Evolutionary conservation across 2,329 filamentous ascomycete genomes (phyloP).

Genomic region (Pseudofabraea citricarpa): DNA sequence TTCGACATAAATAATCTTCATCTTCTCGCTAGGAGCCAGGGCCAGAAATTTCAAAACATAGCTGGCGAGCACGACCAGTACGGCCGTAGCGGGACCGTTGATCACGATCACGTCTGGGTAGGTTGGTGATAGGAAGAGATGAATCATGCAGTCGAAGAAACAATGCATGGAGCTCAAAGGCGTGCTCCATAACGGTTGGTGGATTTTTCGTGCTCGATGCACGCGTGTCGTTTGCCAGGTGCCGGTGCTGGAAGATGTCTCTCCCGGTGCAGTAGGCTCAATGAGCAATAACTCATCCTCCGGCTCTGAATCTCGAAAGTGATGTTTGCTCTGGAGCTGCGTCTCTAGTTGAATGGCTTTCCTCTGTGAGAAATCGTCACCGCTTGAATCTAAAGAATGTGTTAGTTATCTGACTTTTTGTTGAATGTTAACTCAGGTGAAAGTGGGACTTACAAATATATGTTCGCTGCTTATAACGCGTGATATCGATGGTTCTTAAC

Average conservation of each 20-base stretch:
- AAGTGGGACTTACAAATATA: conserved; percentile 43
- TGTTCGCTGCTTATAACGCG: conserved; percentile 60
- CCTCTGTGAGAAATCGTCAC: conserved; percentile 66
- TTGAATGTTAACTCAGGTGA: no score
- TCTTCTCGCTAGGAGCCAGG: conserved; percentile 49
- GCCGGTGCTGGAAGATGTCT: conserved; percentile 14
- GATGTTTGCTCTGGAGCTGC: conserved; percentile 15
- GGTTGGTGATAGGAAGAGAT: conserved; percentile 38
- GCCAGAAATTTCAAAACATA: conserved; percentile 44
- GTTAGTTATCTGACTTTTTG: conserved; percentile 40
- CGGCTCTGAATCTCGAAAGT: not conserved
- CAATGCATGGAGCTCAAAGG: conserved; percentile 64
- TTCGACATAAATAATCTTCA: conserved; percentile 82
- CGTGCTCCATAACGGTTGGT: conserved; percentile 73
- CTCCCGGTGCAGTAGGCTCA: conserved; percentile 10
- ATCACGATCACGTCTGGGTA: conserved; percentile 75
- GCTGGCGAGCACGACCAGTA: conserved; percentile 63
- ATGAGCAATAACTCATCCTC: conserved; percentile 4
- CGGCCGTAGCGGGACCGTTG: conserved; percentile 85
- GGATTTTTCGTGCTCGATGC: conserved; percentile 72
- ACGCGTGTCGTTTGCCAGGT: conserved; percentile 51
- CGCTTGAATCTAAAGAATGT: conserved; percentile 56
- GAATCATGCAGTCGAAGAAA: conserved; percentile 54
- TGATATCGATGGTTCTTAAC: conserved; percentile 55
- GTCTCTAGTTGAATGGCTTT: conserved; percentile 62